A percentile compares a stretch with the other conserved stretches of the same genome.
Conservation (phyloP, 179 eudicot species). For the Gypsophila paniculata region DNA sequence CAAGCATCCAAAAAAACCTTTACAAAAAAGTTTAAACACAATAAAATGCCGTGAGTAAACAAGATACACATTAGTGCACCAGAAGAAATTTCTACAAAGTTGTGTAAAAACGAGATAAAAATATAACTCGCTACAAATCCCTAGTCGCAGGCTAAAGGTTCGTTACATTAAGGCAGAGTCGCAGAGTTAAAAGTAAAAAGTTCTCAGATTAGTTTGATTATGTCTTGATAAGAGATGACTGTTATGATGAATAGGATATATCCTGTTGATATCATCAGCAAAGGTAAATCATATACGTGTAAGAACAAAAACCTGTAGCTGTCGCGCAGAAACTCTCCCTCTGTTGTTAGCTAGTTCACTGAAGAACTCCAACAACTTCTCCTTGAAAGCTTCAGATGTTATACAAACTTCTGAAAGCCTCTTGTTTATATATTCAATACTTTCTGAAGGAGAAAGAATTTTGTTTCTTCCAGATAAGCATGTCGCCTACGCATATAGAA, state of each 20-base stretch:
- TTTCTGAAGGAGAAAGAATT: constrained; percentile 45
- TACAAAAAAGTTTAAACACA: constrained; percentile 3
- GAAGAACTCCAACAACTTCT: constrained; percentile 47
- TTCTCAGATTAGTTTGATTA: background rate
- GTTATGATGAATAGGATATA: background rate
- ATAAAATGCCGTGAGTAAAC: background rate
- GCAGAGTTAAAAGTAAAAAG: too few species aligned
- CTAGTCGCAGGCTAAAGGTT: background rate
- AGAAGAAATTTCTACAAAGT: background rate
- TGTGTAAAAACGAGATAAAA: background rate
- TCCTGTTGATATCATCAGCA: background rate
- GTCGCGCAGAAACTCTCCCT: constrained; percentile 28
- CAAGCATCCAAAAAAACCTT: constrained; percentile 78
- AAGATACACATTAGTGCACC: background rate
- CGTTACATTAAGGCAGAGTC: background rate
- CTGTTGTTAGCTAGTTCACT: constrained; percentile 31
- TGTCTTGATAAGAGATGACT: background rate
- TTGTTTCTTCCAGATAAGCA: constrained; percentile 57
- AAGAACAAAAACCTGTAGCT: constrained; percentile 36
- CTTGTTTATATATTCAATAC: constrained; percentile 31
- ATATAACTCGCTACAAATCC: background rate
- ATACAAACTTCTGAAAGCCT: constrained; percentile 36
- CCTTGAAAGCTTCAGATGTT: constrained; percentile 47
- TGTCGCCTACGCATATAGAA: constrained; percentile 53
- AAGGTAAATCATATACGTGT: background rate